Base-by-base conservation (phyloP, 345 rosid species). In the Eucalyptus cladocalyx region DNA sequence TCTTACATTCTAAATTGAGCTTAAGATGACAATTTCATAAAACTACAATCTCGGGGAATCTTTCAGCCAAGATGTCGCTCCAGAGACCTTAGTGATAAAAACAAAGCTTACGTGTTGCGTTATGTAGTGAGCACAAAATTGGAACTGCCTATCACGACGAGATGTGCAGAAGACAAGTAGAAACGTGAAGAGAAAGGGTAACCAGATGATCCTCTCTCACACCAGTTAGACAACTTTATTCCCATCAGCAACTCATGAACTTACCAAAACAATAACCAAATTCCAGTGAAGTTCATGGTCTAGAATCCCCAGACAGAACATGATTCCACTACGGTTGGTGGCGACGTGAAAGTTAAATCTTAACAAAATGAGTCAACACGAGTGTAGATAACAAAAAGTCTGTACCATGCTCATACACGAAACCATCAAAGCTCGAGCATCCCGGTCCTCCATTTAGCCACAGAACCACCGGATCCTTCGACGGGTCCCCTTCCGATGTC, bases 381-480 rank as follows among this genome's bases (percentile, higher is more conserved):
- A 37, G 30, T 21, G 47, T 40, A 3, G 85, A 11, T 37, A 76
- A 76, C 85, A 21, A 76, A 17, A 86, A 24, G 65, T 28, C 18
- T 34, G 23, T 30, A 96, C 99, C 99, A 17, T 96, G 97, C 90
- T 96, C 98, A 42, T 96, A 97, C 21, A 97, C 91, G 88, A 97
- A 96, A 14, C 96, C 99, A 88, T 97, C 99, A 89, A 96, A 95
- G 96, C 99, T 96, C 65, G 99, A 97, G 93, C 99, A 97, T 60
- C 97, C 99, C n/a, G 99, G 99, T 88, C 99, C 99, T 87, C 99
- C 99, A 89, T 96, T 96, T 83, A 97, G 97, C 99, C 99, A 97
- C 83, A 96, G 94, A 81, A 96, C 98, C 87, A 97, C 94, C 17
- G 98, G 98, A 93, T 96, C 99, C 88, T 86, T 32, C 7, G 95